These are phyloP conservation scores for Staphylotrichum longicolle DNA, from an alignment of 495 filamentous ascomycete species.

Conservation along the genomic window DNA sequence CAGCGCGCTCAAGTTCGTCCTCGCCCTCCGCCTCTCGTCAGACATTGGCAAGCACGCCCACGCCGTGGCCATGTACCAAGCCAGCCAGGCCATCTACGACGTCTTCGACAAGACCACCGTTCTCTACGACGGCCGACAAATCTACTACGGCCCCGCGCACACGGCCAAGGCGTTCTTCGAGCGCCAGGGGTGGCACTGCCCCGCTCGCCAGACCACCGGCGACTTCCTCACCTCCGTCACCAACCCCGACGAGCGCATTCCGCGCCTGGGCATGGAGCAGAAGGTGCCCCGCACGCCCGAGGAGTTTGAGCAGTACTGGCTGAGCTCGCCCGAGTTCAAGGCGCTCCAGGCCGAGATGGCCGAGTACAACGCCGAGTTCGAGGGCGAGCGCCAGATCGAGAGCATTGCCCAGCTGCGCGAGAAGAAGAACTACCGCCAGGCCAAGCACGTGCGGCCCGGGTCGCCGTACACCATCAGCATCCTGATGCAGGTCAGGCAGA, in stretches of 20 bases:
- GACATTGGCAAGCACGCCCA: constrained; percentile 52
- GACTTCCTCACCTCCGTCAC: constrained; percentile 76
- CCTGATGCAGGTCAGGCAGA: constrained; percentile 54
- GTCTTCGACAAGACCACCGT: constrained; percentile 62
- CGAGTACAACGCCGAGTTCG: constrained; percentile 55
- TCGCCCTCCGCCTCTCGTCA: constrained; percentile 49
- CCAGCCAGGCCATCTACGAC: constrained; percentile 65
- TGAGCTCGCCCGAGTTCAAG: constrained; percentile 45
- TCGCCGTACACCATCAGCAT: constrained; percentile 60
- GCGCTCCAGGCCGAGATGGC: constrained; percentile 59
- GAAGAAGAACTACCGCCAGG: constrained; percentile 34
- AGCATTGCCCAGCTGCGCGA: constrained; percentile 26
- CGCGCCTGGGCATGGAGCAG: constrained; percentile 62
- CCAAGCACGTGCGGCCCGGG: constrained; percentile 42
- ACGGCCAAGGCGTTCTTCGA: constrained; percentile 58
- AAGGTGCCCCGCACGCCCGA: constrained; percentile 59
- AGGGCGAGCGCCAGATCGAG: constrained; percentile 41
- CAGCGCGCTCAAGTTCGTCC: constrained; percentile 50
- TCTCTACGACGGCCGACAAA: constrained; percentile 62
- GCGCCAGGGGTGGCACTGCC: constrained; percentile 61
- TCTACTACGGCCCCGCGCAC: constrained; percentile 60
- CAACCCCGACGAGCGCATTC: constrained; percentile 64
- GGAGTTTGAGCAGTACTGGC: constrained; percentile 58
- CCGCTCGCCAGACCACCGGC: constrained; percentile 67
- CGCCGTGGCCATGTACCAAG: constrained; percentile 72